A percentile compares a stretch with the other conserved stretches of the same genome.
Conservation (phyloP, 805 yeast genomes). For the Sugiyamaella mastotermitis region DNA sequence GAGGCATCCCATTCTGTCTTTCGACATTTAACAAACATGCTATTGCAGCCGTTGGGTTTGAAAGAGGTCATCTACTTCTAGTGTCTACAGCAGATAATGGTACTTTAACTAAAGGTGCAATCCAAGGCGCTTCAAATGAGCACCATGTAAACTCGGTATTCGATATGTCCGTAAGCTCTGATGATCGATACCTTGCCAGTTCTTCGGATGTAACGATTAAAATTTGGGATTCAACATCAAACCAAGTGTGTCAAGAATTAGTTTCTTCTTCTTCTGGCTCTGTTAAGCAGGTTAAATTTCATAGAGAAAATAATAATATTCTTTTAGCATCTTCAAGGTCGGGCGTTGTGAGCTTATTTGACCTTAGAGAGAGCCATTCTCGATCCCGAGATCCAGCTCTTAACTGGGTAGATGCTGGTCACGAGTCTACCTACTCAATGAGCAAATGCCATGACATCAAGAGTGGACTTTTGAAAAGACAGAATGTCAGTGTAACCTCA, state of each 20-base stretch:
- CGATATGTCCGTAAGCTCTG: constrained; percentile 7
- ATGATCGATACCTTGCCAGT: constrained; percentile 7
- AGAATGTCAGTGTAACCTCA: constrained; percentile 18
- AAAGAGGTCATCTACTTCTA: constrained; percentile 8
- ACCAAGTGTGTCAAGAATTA: constrained; percentile 1
- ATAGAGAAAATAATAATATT: constrained; percentile 5
- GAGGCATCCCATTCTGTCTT: constrained; percentile 13
- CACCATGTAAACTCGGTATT: constrained; percentile 8
- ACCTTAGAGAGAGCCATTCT: too few species aligned
- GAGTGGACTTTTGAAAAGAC: constrained; percentile 5
- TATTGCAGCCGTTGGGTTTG: constrained; percentile 10
- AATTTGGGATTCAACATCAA: constrained; percentile 7
- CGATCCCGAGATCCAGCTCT: too few species aligned
- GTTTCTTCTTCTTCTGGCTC: not conserved
- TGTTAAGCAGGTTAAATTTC: constrained; percentile 13
- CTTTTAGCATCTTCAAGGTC: constrained; percentile 9
- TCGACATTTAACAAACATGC: constrained; percentile 3
- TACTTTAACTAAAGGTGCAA: constrained; percentile 1
- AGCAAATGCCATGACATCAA: constrained; percentile 11
- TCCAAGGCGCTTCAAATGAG: not conserved
- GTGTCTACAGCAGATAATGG: not conserved
- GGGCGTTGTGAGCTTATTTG: constrained; percentile 14
- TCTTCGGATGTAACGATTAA: constrained; percentile 7
- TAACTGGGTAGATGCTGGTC: too few species aligned
- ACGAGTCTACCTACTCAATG: not conserved